Evolutionary conservation across 2,329 filamentous ascomycete genomes (phyloP).

Genomic region (Talaromyces sp.): DNA sequence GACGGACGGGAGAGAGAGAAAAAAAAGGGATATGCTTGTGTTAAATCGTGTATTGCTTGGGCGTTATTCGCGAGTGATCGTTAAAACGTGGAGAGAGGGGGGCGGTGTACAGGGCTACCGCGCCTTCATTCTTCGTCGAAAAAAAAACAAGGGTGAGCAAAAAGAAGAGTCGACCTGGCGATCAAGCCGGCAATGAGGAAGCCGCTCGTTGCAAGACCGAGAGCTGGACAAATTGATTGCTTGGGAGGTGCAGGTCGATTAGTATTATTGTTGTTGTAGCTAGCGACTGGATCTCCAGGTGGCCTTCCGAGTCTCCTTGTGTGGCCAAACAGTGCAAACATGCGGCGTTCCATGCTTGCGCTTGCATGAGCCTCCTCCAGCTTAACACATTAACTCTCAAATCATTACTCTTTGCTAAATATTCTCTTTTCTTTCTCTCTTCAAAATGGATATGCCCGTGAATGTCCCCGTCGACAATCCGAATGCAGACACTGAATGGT

Average conservation of each 20-base stretch:
- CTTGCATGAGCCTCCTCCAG: conserved; percentile 3
- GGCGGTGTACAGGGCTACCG: conserved; percentile 23
- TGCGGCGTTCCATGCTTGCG: conserved; percentile 22
- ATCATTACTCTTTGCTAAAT: conserved; percentile 1
- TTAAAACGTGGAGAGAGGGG: conserved; percentile 11
- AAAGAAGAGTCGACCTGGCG: not conserved
- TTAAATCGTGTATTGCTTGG: conserved; percentile 11
- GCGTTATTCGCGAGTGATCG: conserved; percentile 4
- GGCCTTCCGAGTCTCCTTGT: conserved; percentile 34
- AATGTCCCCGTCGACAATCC: conserved; percentile 80
- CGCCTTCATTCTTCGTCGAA: conserved; percentile 27
- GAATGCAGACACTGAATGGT: conserved; percentile 98
- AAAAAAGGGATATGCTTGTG: not conserved
- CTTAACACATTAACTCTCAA: not conserved
- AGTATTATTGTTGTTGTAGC: conserved; percentile 6
- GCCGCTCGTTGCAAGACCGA: not conserved
- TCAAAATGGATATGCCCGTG: conserved; percentile 53
- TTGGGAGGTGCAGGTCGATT: not conserved
- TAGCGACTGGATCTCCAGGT: conserved; percentile 28
- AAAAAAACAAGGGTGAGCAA: not conserved
- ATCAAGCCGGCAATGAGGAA: not conserved
- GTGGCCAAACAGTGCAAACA: conserved; percentile 39
- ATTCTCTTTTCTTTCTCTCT: not conserved
- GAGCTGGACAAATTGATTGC: not conserved
- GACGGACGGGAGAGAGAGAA: not conserved